A percentile compares a stretch with the other conserved stretches of the same genome.
Evolutionary conservation across 768 basidiomycete species (phyloP).

Genomic region (Suillus ampliporus): DNA sequence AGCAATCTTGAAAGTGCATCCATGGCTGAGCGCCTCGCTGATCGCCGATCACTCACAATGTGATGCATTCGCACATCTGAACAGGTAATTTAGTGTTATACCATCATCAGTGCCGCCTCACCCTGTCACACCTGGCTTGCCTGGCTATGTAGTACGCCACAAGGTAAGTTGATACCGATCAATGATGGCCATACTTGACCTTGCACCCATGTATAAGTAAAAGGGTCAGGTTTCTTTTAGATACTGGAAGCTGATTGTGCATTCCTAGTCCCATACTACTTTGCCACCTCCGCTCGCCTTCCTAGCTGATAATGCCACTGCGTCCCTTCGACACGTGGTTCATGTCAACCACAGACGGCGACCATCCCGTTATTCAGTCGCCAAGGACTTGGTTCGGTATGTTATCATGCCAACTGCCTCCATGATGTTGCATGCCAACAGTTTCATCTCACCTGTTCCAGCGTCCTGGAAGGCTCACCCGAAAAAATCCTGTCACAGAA

Average conservation of each 20-base stretch:
- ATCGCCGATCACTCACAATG: no score
- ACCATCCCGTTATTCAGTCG: not conserved
- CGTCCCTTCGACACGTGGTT: not conserved
- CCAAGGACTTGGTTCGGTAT: not conserved
- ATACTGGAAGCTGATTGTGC: not conserved
- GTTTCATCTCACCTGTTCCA: not conserved
- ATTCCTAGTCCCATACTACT: not conserved
- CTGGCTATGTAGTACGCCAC: not conserved
- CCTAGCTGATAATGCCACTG: not conserved
- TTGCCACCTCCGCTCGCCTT: not conserved
- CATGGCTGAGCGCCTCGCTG: no score
- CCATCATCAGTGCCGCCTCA: no score
- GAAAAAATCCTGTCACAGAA: no score
- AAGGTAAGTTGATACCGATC: not conserved
- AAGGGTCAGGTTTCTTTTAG: not conserved
- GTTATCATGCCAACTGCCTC: not conserved
- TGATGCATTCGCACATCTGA: no score
- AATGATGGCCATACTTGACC: no score
- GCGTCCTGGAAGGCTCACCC: not conserved
- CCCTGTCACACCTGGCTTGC: no score
- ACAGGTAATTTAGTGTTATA: no score
- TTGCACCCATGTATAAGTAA: not conserved
- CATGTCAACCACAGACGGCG: not conserved
- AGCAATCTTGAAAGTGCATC: no score
- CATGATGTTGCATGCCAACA: not conserved